Evolutionary conservation across 1,284 basidiomycete genomes (phyloP), one percentile per base, ranked within the genome.

Genomic region (Neotropicomus parvogracilis): DNA sequence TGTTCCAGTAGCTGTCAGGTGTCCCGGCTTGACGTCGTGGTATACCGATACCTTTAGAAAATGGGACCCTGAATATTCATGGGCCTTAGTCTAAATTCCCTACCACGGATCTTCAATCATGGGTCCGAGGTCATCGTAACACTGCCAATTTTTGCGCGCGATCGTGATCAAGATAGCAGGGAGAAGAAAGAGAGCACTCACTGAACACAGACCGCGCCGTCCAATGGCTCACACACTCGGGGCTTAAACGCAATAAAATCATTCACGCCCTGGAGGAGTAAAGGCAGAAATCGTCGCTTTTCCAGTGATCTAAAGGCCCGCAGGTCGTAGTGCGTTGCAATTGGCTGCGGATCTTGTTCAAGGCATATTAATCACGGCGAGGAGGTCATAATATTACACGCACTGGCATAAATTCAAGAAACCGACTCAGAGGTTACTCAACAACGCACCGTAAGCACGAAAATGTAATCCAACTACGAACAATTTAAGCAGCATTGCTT

Each of bases 121-220:
- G 3, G 66, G 67, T 1, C 60, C 64, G 54, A 75, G 66, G 47
- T 68, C 62, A 43, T 78, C 75, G 46, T 64, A 74, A 6, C 61
- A 70, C 56, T 69, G 26, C 65, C 69, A 27, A 33, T 7, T 24
- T 8, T 8, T 8, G 35, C 26, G 12, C 4, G 34, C 28, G 20
- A 20, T 12, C 9, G 13, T 13, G 20, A 35, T 50, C 21, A 48
- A n/a, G 10, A 34, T 21, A 21, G 4, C 17, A 20, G 13, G 27
- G 24, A 17, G 29, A 34, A 4, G 3, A 3, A 9, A 16, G 13
- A 19, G 21, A 27, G 36, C 14, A 31, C 71, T 43, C 49, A 76
- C 73, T 74, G 75, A 29, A 78, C 69, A 20, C 70, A 59, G 16
- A 78, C 63, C 0, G 73, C 73, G 13, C 70, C 73, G 19, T 70